Evolutionary conservation across 1,284 basidiomycete species (phyloP).

Genomic region (Porodaedalea pini): DNA sequence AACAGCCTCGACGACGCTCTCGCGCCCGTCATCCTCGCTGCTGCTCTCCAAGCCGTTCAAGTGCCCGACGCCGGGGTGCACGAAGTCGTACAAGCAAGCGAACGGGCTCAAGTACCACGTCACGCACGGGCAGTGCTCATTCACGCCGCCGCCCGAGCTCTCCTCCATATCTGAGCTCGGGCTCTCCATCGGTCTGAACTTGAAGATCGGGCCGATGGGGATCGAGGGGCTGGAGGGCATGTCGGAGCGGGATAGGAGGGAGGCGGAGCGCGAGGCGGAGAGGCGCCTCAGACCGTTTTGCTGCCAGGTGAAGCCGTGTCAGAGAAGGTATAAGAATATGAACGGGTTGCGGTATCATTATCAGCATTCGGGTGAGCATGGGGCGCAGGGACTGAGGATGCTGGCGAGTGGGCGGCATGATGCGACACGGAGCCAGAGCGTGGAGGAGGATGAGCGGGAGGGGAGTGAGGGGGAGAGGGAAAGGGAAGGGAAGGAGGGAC

Average conservation of each 20-base stretch:
- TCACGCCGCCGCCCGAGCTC: slow-evolving; percentile 73
- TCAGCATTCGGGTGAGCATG: slow-evolving; percentile 94
- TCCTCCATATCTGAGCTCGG: slow-evolving; percentile 58
- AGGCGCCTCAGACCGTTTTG: slow-evolving; percentile 79
- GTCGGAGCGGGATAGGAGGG: slow-evolving; percentile 29
- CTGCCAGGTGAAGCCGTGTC: slow-evolving; percentile 88
- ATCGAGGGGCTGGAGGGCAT: slow-evolving; percentile 43
- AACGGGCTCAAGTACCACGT: slow-evolving; percentile 93
- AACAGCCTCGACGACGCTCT: slow-evolving; percentile 44
- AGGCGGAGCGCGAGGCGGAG: slow-evolving; percentile 73
- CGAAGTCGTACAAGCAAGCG: slow-evolving; percentile 98
- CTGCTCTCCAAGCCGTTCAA: slow-evolving; percentile 85
- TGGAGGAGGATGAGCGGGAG: slow-evolving; percentile 25
- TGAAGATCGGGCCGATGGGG: slow-evolving; percentile 61
- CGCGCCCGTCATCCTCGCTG: slow-evolving; percentile 49
- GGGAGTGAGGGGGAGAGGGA: too few relatives aligned
- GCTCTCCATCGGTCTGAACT: slow-evolving; percentile 63
- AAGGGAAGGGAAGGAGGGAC: slow-evolving; percentile 19
- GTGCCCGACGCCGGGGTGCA: slow-evolving; percentile 96
- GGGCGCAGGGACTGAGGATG: slow-evolving; percentile 79
- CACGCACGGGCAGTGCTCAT: slow-evolving; percentile 17
- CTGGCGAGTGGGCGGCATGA: slow-evolving; percentile 84
- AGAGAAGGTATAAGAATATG: slow-evolving; percentile 97
- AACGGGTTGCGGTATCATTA: slow-evolving; percentile 96
- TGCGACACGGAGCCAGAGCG: slow-evolving; percentile 30